Percentiles rank a stretch among this genome's conserved stretches.
These are phyloP conservation scores for Eucalyptus polyanthemos DNA, from an alignment of 345 rosid genomes.

Conservation along the genomic window DNA sequence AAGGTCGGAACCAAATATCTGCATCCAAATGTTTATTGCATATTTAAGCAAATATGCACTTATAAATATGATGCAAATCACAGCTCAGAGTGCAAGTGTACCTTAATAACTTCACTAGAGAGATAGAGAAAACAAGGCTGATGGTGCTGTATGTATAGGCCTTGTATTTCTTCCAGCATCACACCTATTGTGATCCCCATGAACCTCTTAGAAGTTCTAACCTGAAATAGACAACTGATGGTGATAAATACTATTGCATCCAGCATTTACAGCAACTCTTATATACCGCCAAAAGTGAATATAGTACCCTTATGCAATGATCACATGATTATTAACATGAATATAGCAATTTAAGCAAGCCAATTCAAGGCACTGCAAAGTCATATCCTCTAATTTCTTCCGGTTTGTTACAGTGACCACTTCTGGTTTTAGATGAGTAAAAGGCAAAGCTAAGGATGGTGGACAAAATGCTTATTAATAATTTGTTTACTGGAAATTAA, in stretches of 20 bases:
- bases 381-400: not conserved
- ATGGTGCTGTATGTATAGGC: constrained; percentile 82
- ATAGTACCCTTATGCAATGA: not conserved
- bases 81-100: not conserved
- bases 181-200: constrained; percentile 92
- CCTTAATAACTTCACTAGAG: constrained; percentile 99
- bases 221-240: constrained; percentile 14
- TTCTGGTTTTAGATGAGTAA: not conserved
- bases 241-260: not conserved
- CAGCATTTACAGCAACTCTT: not conserved
- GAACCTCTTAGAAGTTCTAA: constrained; percentile 90
- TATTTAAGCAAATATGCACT: not conserved
- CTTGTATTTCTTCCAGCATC: constrained; percentile 89
- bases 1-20: constrained; percentile 98
- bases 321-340: not conserved
- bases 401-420: not conserved
- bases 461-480: not conserved
- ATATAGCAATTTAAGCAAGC: not conserved
- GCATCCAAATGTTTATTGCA: constrained; percentile 7
- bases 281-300: not conserved
- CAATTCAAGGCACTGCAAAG: not conserved
- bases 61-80: not conserved
- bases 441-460: not conserved
- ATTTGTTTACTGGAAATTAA: not conserved
- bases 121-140: constrained; percentile 99